Conservation (phyloP, 78 protist genomes). For the Guillardia theta region DNA sequence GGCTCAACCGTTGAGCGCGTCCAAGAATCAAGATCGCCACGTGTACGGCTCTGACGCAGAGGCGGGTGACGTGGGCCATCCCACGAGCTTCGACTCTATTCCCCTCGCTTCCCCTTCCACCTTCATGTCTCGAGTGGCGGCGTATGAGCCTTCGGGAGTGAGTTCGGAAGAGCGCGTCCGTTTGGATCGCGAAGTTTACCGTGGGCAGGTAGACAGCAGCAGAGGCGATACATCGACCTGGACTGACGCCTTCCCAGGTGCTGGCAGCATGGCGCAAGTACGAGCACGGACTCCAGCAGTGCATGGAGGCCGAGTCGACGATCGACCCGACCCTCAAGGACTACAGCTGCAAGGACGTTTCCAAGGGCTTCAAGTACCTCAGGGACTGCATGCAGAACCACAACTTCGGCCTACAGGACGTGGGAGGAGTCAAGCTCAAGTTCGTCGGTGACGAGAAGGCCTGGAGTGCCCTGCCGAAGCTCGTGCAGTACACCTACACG, state of each 20-base stretch:
- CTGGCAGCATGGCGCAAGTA: not conserved
- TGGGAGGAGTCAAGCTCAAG: not conserved
- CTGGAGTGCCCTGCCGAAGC: not conserved
- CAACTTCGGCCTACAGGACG: slow-evolving; percentile 15
- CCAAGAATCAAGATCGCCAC: not conserved
- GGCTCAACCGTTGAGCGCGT: not conserved
- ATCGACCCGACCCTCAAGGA: not conserved
- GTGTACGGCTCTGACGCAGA: not conserved
- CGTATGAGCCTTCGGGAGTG: not conserved
- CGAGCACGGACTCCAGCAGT: not conserved
- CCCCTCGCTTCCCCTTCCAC: not conserved
- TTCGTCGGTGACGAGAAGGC: not conserved
- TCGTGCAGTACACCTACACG: not conserved
- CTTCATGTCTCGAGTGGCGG: not conserved
- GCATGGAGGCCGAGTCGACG: slow-evolving; percentile 8
- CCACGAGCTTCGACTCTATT: not conserved
- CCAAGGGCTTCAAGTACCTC: not conserved
- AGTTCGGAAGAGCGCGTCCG: not conserved
- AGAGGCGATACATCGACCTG: too few relatives aligned
- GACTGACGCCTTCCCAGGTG: not conserved
- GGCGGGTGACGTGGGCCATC: not conserved
- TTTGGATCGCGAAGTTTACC: not conserved
- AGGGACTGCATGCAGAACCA: not conserved
- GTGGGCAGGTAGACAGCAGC: not conserved
- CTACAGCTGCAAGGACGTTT: not conserved